Base-by-base conservation (phyloP, 2,329 filamentous ascomycete genomes). In the Penicillium brevicompactum region DNA sequence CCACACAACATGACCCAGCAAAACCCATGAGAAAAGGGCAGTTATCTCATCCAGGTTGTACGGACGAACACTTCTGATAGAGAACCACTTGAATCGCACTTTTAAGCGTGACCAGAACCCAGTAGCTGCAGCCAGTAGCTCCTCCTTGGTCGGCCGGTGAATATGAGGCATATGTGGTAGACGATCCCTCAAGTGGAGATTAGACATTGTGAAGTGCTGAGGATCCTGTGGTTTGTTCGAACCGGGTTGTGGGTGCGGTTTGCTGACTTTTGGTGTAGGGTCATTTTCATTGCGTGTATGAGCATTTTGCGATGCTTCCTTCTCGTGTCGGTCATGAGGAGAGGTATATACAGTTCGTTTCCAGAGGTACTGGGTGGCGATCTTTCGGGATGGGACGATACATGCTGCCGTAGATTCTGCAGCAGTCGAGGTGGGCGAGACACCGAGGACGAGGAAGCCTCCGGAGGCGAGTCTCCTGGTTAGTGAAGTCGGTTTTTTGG, bases 1-100 rank as follows among this genome's bases (percentile, higher is more conserved):
- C 94, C 94, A 99, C 10, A 96, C 84, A 8, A 99, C 80, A 74
- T 99, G 94, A 0, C 93, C 94, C 51, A 97, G 82, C 59, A 97
- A 83, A 59, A 99, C 89, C 93, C 93, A 97, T 2, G 94, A 97
- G 50, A 91, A 86, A 60, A 99, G 93, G 4, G 94, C 94, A 44
- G 92, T 90, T 80, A 96, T 97, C 76, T 99, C 94, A 72, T 99
- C 94, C 21, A 88, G 84, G 73, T 96, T 99, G 85, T 94, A 99
- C 0, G 94, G 94, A 37, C 94, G 84, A 72, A 90, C 90, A 71
- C 92, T 96, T 69, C 92, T 83, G 66, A 99, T 99, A 2, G 94
- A 95, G 67, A 94, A 88, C 94, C 94, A 99, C 75, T 99, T 99
- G 78, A 97, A 95, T 40, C 92, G 88, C 22, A 97, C 90, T 69